Evolutionary conservation across 768 basidiomycete genomes (phyloP).

Genomic region (Russula sp.): DNA sequence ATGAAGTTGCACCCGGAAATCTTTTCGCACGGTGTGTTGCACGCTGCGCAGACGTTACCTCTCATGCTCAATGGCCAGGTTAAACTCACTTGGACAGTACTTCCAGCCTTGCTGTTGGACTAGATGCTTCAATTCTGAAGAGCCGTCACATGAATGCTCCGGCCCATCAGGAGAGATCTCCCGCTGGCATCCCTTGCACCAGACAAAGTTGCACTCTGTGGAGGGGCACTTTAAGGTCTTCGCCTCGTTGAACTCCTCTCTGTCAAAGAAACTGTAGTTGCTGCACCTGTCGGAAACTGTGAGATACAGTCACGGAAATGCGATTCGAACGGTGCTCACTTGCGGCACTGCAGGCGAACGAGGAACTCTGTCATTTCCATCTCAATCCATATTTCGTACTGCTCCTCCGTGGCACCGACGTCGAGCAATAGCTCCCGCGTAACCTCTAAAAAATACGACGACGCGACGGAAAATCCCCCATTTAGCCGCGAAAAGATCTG

Average conservation of each 20-base stretch:
- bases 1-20: constrained; percentile 53
- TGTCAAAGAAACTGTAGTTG: constrained; percentile 24
- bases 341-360: constrained; percentile 42
- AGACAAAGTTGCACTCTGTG: constrained; percentile 25
- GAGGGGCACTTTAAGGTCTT: constrained; percentile 26
- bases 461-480: background rate
- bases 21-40: constrained; percentile 44
- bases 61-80: background rate
- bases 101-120: constrained; percentile 30
- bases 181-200: constrained; percentile 31
- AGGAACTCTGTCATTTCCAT: constrained; percentile 42
- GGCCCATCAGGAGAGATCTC: constrained; percentile 22
- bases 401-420: constrained; percentile 37
- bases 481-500: too few species aligned
- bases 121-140: constrained; percentile 27
- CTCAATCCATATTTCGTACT: constrained; percentile 38
- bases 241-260: constrained; percentile 23
- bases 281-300: constrained; percentile 14
- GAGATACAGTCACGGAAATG: background rate
- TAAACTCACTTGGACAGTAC: constrained; percentile 27
- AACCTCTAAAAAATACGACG: constrained; percentile 1
- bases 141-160: constrained; percentile 29
- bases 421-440: constrained; percentile 31
- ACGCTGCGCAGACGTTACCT: constrained; percentile 28
- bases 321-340: constrained; percentile 22